Evolutionary conservation across 129 eudicot genomes (phyloP), one percentile per base, ranked within the genome.

Genomic region (Tanacetum coccineum): DNA sequence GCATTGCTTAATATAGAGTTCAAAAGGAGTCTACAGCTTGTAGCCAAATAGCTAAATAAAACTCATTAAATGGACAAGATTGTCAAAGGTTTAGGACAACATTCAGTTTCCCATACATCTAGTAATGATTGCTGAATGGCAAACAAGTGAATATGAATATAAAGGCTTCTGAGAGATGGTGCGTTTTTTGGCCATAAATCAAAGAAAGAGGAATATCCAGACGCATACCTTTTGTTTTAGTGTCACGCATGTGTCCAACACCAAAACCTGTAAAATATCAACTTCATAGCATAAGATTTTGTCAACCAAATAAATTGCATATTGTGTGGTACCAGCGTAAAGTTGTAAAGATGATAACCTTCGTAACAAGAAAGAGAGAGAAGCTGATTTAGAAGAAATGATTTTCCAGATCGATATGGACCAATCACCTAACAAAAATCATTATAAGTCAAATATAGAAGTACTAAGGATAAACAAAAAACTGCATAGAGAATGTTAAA

Each of bases 241-340:
- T 94, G 79, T 94, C 99, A 56, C 99, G 97, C 99, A 94, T 82
- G 75, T 89, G 99, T 47, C 99, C 99, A 67, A 94, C 99, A 61
- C 99, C 99, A 84, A 94, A 94, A 65, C 99, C 99, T 94, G 87
- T 73, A 75, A 72, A 69, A 50, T 4, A 20, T 77, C 63, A 56
- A 58, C 73, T 74, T 76, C 66, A 64, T 70, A 68, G 57, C 71
- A 59, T 49, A 26, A 71, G 59, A 62, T 15, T 13, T 12, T n/a
- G 76, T 64, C 65, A 68, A 78, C 19, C 18, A 22, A 61, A 32
- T 70, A 59, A 64, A 81, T 48, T 49, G 68, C 60, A 72, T 28
- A 46, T 10, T 21, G 44, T 66, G 58, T 2, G 7, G 69, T 68
- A 17, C 25, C 25, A 18, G 18, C 18, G 17, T 57, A 67, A 49